Evolutionary conservation across 148 eudicot species (phyloP), one percentile per base, ranked within the genome.

Genomic region (Rhododendron molle): DNA sequence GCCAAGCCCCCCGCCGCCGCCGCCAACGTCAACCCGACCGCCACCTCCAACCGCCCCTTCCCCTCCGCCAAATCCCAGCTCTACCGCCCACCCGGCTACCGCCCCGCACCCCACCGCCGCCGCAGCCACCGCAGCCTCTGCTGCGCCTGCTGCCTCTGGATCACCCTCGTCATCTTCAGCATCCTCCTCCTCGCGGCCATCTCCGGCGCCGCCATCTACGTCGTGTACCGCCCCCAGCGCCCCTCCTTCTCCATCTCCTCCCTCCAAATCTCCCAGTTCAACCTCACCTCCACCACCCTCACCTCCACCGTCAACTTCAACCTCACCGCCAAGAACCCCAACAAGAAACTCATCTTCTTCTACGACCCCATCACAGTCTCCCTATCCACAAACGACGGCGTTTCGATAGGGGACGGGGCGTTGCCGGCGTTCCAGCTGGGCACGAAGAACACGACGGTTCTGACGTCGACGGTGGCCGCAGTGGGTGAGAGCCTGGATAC

Each of bases 181-280:
- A n/a, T 95, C 84, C 34, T 95, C 89, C 44, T 89, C 40, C 90
- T 92, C 60, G 94, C 90, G 58, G 92, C 93, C 86, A 50, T 91
- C 80, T 81, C 93, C 83, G 88, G 85, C 67, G 87, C 87, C 60
- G 85, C 90, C 36, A 74, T 95, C 67, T 95, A 83, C 86, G 71
- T 84, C 84, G 44, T 92, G 36, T 93, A 92, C 90, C 93, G 88
- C 56, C 98, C 98, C 18, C 91, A 90, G 28, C 92, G 90, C 11
- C 95, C 95, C 12, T 47, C 90, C 28, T 95, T 92, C 91, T 65
- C 92, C 47, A 86, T 93, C 67, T 65, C 92, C 38, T 81, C 93
- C n/a, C 89, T 95, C 80, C 89, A 86, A 34, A 54, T 91, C 82
- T 83, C 90, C 26, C 82, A 88, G 32, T 84, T 93, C 88, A 93